phyloP scores from a whole-genome alignment of 2,329 filamentous ascomycete species.

The Magnaporthales sp. region DNA sequence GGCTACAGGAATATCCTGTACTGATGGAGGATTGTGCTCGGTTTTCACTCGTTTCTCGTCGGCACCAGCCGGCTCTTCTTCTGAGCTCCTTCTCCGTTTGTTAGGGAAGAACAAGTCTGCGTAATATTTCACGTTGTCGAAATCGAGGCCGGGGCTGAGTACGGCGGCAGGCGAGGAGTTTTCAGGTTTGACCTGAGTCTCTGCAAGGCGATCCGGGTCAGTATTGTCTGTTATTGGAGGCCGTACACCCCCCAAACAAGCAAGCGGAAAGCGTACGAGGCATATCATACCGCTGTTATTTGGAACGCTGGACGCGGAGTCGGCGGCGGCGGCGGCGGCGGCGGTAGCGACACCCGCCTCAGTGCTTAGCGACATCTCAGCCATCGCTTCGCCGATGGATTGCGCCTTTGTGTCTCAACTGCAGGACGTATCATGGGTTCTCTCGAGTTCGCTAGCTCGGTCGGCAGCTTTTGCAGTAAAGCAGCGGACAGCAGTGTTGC shows the following conservation, averaged over 20 bases:
- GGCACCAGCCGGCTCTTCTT: conserved; percentile 7
- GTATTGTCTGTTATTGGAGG: neutral
- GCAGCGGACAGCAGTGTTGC: neutral
- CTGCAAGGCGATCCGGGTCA: neutral
- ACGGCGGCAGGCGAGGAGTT: neutral
- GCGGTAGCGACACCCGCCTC: neutral
- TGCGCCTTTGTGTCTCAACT: neutral
- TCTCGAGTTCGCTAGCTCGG: neutral
- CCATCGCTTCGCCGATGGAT: conserved; percentile 5
- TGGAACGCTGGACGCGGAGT: neutral
- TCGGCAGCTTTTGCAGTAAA: neutral
- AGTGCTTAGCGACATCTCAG: conserved; percentile 5
- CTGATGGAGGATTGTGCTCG: conserved; percentile 8
- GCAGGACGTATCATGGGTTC: neutral
- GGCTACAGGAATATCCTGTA: neutral
- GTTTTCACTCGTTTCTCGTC: conserved; percentile 17
- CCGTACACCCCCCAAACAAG: neutral
- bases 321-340: neutral
- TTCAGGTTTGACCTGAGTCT: neutral
- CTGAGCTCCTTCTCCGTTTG: conserved; percentile 17
- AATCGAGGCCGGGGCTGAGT: neutral
- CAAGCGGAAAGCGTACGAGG: neutral
- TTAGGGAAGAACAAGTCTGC: conserved; percentile 4
- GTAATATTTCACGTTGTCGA: neutral
- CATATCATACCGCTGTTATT: conserved; percentile 2